Base-by-base conservation (phyloP, 345 rosid genomes). In the Lepidium sativum region DNA sequence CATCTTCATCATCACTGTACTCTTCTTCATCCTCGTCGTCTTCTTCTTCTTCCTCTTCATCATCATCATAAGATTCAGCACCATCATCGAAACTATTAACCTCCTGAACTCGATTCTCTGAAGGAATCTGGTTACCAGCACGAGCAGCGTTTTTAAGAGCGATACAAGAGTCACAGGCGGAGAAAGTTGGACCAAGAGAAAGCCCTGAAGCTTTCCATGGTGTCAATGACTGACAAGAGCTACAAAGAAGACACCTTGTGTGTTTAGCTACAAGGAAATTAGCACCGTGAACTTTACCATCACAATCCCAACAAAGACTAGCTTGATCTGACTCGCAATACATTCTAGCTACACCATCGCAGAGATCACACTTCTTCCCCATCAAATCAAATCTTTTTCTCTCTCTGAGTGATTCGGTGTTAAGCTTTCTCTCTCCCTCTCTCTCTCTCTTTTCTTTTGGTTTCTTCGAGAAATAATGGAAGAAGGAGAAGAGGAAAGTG, bases 261-360 rank as follows among this genome's bases (percentile, higher is more conserved):
- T 92, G 98, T 45, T 89, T 92, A 14, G 91, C 97, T 1, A 92
- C 98, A 1, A 92, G 82, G 66, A 89, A 89, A 39, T 92, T 92
- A 8, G 96, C 98, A 21, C 80, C 54, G 84, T 92, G 98, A 18
- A 92, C 97, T 35, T 81, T 78, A 63, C 75, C 82, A 74, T 92
- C 97, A 74, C 98, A 92, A 60, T 69, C 80, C 88, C 91, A 86
- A 54, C 98, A 89, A 6, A 92, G 66, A 60, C 78, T 80, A 17
- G 98, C 98, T 37, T 89, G 75, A 78, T 92, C 97, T 48, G 98
- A 89, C 64, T 92, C 98, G 54, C 98, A 92, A 71, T 74, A 79
- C 83, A 87, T 80, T 70, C 78, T 76, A 6, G 95, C 91, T 1
- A 68, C 70, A 39, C 60, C 68, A 7, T 70, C 84, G 37, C 98